Evolutionary conservation across 2,329 filamentous ascomycete genomes (phyloP).

Genomic region (Escovopsis sp.): DNA sequence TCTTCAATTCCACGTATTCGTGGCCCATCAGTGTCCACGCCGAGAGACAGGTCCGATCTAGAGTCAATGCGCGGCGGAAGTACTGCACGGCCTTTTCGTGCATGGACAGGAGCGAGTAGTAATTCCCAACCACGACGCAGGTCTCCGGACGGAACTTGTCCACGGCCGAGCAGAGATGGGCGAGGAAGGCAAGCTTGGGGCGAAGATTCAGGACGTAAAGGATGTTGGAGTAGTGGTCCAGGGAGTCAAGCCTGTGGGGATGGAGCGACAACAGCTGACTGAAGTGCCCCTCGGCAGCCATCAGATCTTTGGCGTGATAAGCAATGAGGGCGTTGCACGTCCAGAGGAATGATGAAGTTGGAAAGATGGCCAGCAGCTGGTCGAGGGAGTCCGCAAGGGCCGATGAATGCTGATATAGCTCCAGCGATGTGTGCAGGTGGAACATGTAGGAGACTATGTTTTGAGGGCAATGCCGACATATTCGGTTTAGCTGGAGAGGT

Average conservation of each 20-base stretch:
- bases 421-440: slow-evolving; percentile 76
- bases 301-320: slow-evolving; percentile 78
- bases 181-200: slow-evolving; percentile 82
- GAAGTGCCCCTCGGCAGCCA: slow-evolving; percentile 50
- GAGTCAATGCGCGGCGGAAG: slow-evolving; percentile 78
- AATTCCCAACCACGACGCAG: slow-evolving; percentile 92
- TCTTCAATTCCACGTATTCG: slow-evolving; percentile 97
- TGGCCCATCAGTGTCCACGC: slow-evolving; percentile 99
- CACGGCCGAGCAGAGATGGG: slow-evolving; percentile 75
- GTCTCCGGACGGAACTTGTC: slow-evolving; percentile 96
- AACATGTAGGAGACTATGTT: slow-evolving; percentile 93
- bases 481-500: slow-evolving; percentile 63
- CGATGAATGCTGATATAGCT: slow-evolving; percentile 75
- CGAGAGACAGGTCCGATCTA: slow-evolving; percentile 80
- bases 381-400: slow-evolving; percentile 59
- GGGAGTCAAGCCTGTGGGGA: slow-evolving; percentile 62
- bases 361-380: slow-evolving; percentile 72
- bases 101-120: slow-evolving; percentile 84
- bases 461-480: slow-evolving; percentile 60
- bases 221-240: slow-evolving; percentile 96
- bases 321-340: slow-evolving; percentile 78
- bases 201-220: slow-evolving; percentile 82
- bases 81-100: slow-evolving; percentile 98
- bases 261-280: slow-evolving; percentile 67
- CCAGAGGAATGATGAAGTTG: slow-evolving; percentile 73